Evolutionary conservation across 768 basidiomycete genomes (phyloP), one percentile per base, ranked within the genome.

Genomic region (Steccherinum ochraceum): DNA sequence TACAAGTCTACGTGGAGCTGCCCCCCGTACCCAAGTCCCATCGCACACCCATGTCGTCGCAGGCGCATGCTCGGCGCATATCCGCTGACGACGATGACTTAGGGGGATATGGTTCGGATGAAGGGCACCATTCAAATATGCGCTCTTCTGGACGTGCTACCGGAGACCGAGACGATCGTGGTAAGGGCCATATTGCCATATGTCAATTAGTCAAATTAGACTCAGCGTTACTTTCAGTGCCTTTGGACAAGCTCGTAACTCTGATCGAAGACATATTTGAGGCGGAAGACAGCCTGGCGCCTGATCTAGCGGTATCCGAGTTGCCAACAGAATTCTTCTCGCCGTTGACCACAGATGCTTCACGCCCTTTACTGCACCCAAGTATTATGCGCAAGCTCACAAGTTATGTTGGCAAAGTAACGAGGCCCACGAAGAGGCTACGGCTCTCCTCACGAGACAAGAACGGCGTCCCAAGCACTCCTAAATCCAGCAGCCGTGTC

Each of bases 261-360:
- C 68, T 91, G 16, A 70, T 95, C 1, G 89, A 93, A 56, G 92
- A 95, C 49, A 77, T 96, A 13, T 88, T 95, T 50, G 84, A 88
- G 55, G 83, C 87, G 0, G 84, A 89, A 58, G 93, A 93, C 61
- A 64, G 75, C 0, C 69, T 91, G 13, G 76, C 84, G 2, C 69
- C 80, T 0, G 84, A 86, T 45, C 64, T 71, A 2, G 73, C 76
- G 35, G 53, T 69, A n/a, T 53, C 62, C 12, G 74, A 81, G 46
- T 69, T 91, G 12, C 72, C 81, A 3, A 61, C 71, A 24, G 78
- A 83, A 5, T 86, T 73, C 61, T 93, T 83, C 66, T 93, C 82
- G 20, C 69, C 69, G 5, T 68, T 78, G 24, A 86, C 81, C 0
- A 58, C 65, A 20, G 84, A 89, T 51, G 66, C 70, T 45, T 69